Conservation (phyloP, 2,329 filamentous ascomycete genomes). For the Massarina eburnea region DNA sequence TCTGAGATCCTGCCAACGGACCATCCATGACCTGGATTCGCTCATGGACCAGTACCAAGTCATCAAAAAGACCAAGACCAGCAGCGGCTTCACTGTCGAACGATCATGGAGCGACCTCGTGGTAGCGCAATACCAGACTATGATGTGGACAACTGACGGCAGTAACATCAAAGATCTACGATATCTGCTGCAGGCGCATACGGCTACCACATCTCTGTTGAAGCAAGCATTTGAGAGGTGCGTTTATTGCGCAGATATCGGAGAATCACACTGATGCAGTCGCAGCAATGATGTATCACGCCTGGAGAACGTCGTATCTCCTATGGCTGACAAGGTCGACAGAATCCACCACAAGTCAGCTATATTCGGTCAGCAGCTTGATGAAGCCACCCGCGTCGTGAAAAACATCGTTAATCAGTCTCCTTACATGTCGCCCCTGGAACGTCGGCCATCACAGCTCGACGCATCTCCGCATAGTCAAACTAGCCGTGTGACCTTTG, state of each 20-base stretch:
- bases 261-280: slow-evolving; percentile 12
- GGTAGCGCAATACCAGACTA: slow-evolving; percentile 44
- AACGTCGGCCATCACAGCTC: slow-evolving; percentile 13
- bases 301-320: slow-evolving; percentile 31
- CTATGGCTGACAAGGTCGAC: slow-evolving; percentile 37
- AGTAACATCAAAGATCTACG: slow-evolving; percentile 44
- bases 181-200: slow-evolving; percentile 47
- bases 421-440: slow-evolving; percentile 3
- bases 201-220: slow-evolving; percentile 42
- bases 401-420: slow-evolving; percentile 21
- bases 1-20: slow-evolving; percentile 42
- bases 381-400: slow-evolving; percentile 34
- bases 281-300: slow-evolving; percentile 38
- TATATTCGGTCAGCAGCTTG: slow-evolving; percentile 27
- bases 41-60: slow-evolving; percentile 50
- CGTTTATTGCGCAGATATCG: not conserved
- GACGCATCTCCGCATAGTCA: slow-evolving; percentile 7
- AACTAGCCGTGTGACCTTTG: not conserved
- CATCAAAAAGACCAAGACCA: slow-evolving; percentile 45
- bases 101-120: slow-evolving; percentile 49
- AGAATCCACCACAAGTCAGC: slow-evolving; percentile 26
- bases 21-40: slow-evolving; percentile 47
- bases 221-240: slow-evolving; percentile 48
- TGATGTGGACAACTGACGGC: slow-evolving; percentile 51
- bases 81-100: slow-evolving; percentile 45